Conservation (phyloP, 306 rosid species). For the Spatholobus suberectus region DNA sequence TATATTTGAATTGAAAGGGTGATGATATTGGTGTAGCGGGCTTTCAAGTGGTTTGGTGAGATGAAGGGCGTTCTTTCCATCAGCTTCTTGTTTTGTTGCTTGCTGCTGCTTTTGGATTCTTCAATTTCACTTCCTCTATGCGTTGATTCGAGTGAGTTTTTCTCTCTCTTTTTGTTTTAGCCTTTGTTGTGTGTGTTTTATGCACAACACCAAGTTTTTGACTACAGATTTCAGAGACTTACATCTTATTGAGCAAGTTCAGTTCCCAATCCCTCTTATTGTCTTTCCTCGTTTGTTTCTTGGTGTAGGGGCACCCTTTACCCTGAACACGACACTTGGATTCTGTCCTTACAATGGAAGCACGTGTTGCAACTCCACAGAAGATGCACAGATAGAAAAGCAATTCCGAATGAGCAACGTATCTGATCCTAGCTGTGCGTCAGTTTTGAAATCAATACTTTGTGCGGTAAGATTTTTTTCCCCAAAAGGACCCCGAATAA, state of each 20-base stretch:
- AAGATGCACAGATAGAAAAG: slow-evolving; percentile 71
- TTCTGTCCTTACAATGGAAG: slow-evolving; percentile 86
- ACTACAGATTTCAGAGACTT: no score
- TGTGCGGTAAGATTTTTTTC: slow-evolving; percentile 72
- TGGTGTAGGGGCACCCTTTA: slow-evolving; percentile 72
- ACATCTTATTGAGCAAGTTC: not conserved
- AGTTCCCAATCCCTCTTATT: slow-evolving; percentile 1
- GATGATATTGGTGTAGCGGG: slow-evolving; percentile 36
- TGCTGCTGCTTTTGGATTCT: slow-evolving; percentile 62
- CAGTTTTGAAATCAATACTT: slow-evolving; percentile 75
- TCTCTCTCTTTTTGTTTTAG: not conserved
- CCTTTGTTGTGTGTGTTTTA: not conserved
- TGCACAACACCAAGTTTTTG: not conserved
- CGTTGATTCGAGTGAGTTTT: slow-evolving; percentile 75
- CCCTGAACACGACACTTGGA: slow-evolving; percentile 55
- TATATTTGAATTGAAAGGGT: slow-evolving; percentile 32
- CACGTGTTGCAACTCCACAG: slow-evolving; percentile 79
- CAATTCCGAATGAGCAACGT: slow-evolving; percentile 70
- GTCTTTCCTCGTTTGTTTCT: slow-evolving; percentile 21
- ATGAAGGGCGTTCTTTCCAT: slow-evolving; percentile 63
- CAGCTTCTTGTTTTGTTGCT: slow-evolving; percentile 55
- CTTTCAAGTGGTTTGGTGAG: slow-evolving; percentile 32
- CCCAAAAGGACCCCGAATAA: not conserved
- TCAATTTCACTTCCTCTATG: slow-evolving; percentile 82
- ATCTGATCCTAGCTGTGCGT: slow-evolving; percentile 73